phyloP scores from a whole-genome alignment of 108 stramenopile genomes.

The Skeletonema marinoi region DNA sequence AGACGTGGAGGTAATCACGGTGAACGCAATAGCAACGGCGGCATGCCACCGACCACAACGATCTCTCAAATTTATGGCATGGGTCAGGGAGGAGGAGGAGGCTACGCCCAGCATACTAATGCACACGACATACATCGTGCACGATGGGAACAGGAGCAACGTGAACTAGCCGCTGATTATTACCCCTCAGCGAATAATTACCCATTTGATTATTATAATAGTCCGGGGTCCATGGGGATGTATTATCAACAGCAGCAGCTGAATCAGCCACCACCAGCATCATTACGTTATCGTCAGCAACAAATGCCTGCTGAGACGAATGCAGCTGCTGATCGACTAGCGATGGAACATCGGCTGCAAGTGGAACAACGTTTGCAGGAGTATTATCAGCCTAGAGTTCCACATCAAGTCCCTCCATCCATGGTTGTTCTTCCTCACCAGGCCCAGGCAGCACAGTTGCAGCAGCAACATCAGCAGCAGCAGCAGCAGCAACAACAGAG shows the following conservation, averaged over 20 bases:
- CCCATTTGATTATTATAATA: neutral
- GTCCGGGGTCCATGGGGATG: neutral
- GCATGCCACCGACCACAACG: neutral
- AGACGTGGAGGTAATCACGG: neutral
- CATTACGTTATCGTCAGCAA: neutral
- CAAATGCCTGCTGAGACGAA: neutral
- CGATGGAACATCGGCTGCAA: neutral
- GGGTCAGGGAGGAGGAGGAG: neutral
- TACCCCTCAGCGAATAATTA: neutral
- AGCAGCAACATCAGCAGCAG: neutral
- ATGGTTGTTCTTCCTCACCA: neutral
- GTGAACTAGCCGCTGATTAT: slow-evolving; percentile 1
- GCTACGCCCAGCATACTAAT: neutral
- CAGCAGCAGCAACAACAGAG: neutral
- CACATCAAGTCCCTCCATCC: neutral
- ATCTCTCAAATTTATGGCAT: neutral
- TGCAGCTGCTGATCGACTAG: neutral
- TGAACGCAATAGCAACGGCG: neutral
- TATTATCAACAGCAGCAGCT: neutral
- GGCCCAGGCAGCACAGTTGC: neutral
- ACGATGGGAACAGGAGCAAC: slow-evolving; percentile 1
- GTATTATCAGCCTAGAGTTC: neutral
- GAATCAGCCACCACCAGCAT: neutral
- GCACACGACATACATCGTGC: neutral
- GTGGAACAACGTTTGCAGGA: neutral